These are phyloP conservation scores for Pinus albicaulis DNA, from an alignment of 75 land plant genomes.

Conservation along the genomic window DNA sequence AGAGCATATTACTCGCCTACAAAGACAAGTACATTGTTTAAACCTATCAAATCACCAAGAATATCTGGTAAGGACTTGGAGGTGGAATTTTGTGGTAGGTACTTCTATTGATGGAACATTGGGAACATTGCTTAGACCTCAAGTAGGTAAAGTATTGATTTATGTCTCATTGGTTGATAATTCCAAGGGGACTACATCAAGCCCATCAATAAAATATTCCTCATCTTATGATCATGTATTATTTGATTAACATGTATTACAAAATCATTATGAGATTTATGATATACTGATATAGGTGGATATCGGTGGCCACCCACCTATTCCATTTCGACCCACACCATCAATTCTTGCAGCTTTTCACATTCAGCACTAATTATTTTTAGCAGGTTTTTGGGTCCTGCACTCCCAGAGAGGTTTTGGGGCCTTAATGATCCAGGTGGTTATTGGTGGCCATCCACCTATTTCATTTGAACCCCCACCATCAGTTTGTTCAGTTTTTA, in stretches of 20 bases:
- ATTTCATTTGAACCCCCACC: too few relatives aligned
- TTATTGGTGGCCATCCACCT: too few relatives aligned
- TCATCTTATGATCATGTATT: conserved; percentile 78
- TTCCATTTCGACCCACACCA: too few relatives aligned
- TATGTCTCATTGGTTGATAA: conserved; percentile 70
- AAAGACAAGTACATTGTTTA: conserved; percentile 86
- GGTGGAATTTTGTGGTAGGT: conserved; percentile 19
- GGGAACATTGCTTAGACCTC: conserved; percentile 28
- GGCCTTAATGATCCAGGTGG: too few relatives aligned
- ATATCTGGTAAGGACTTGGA: conserved; percentile 83
- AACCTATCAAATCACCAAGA: conserved; percentile 90
- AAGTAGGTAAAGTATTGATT: conserved; percentile 34
- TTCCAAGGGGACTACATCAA: conserved; percentile 78
- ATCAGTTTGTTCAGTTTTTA: too few relatives aligned
- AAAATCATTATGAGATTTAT: conserved; percentile 98
- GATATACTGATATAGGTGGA: conserved; percentile 92
- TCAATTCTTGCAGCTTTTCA: too few relatives aligned
- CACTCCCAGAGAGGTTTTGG: too few relatives aligned
- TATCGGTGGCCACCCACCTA: too few relatives aligned
- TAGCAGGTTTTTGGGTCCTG: too few relatives aligned
- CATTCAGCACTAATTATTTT: too few relatives aligned
- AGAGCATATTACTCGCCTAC: conserved; percentile 57
- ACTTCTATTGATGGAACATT: conserved; percentile 38
- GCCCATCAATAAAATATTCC: conserved; percentile 72
- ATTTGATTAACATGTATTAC: conserved; percentile 83